Evolutionary conservation across 2,329 filamentous ascomycete genomes (phyloP).

Genomic region (Talaromyces piceae): DNA sequence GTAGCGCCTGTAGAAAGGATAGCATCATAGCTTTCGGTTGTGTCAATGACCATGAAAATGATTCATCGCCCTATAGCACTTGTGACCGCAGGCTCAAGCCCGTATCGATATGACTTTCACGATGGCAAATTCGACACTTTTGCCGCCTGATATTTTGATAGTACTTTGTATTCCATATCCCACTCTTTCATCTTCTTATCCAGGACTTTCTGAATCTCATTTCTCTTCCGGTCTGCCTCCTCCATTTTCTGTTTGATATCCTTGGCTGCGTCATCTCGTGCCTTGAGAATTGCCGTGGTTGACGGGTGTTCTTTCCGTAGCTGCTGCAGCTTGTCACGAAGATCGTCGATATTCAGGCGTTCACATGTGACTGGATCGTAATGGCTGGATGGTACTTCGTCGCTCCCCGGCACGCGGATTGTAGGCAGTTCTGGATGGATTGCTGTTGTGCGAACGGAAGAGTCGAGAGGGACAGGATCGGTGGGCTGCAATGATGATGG

Average conservation of each 20-base stretch:
- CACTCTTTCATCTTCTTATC: conserved; percentile 38
- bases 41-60: background rate
- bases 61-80: background rate
- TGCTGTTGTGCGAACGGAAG: conserved; percentile 28
- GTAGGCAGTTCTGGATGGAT: conserved; percentile 34
- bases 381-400: conserved; percentile 19
- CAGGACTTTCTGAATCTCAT: conserved; percentile 32
- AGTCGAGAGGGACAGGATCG: conserved; percentile 26
- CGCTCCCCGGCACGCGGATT: conserved; percentile 30
- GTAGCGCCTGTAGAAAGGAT: background rate
- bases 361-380: conserved; percentile 35
- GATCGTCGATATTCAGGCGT: conserved; percentile 24
- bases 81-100: background rate
- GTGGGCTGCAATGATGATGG: conserved; percentile 12
- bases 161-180: conserved; percentile 30
- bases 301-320: conserved; percentile 31
- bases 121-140: background rate
- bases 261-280: conserved; percentile 30
- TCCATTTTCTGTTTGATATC: conserved; percentile 32
- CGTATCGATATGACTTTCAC: background rate
- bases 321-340: conserved; percentile 25
- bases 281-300: conserved; percentile 27
- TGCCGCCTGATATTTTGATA: background rate
- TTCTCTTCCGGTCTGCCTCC: conserved; percentile 30
- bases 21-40: background rate